Evolutionary conservation across 495 filamentous ascomycete genomes (phyloP), one percentile per base, ranked within the genome.

Genomic region (Podospora didyma): DNA sequence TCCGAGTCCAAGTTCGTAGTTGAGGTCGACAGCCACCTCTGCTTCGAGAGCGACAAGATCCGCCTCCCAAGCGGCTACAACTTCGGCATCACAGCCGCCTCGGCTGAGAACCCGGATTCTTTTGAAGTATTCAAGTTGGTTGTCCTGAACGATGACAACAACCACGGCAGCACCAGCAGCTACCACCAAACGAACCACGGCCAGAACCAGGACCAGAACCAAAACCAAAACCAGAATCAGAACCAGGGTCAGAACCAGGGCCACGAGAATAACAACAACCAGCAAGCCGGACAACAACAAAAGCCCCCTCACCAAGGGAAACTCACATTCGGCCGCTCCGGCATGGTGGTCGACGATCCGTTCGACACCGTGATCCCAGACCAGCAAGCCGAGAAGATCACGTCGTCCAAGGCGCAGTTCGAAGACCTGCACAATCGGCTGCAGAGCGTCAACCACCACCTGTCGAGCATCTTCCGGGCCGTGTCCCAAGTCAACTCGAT

Each of bases 81-180:
- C 69, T 90, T 96, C 57, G 94, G 94, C 65, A 74, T 98, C 59
- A 88, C 88, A 2, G 94, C 93, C 31, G 89, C 88, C 3, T 91
- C 90, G 7, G 89, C 90, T 24, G 92, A 97, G 57, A 92, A 82
- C 61, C 90, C 94, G 0, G 94, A 98, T 69, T 95, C 90, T 24
- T 96, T 96, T 68, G 94, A 98, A 72, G 70, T 94, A 58, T 93
- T 91, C 78, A 96, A 93, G 62, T 83, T 97, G 63, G 74, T 89
- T 37, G 78, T 92, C 35, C 79, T 84, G 65, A 82, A 77, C 14
- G 75, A 80, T 42, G 73, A 65, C 60, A 69, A 56, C 66, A 66
- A 63, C 53, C 69, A 58, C 66, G 72, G 64, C 67, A 73, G 60
- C 68, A 65, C 19, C 54, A 69, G 39, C 67, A 66, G 14, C 51